These are phyloP conservation scores for Raphanus sativus DNA, from an alignment of 345 rosid species.

Conservation along the genomic window DNA sequence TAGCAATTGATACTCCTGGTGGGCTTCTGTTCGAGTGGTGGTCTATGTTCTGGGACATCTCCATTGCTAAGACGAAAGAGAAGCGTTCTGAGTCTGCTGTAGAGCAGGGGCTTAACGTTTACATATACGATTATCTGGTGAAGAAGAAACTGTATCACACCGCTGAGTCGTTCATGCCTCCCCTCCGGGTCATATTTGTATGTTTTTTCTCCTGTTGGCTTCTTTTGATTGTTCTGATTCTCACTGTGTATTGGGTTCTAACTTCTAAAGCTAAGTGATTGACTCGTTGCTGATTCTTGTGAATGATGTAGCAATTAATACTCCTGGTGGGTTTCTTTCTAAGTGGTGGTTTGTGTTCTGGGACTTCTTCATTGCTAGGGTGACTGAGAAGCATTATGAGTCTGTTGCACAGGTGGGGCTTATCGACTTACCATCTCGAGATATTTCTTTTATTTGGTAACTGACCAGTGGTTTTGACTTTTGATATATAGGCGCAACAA, in stretches of 20 bases:
- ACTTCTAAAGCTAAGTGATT: neutral
- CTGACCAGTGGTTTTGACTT: conserved; percentile 13
- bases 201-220: neutral
- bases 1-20: neutral
- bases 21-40: neutral
- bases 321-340: conserved; percentile 96
- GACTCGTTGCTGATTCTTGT: neutral
- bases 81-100: neutral
- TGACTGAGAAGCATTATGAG: conserved; percentile 89
- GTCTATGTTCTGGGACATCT: neutral
- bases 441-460: neutral
- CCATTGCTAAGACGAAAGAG: neutral
- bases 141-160: conserved; percentile 81
- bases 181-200: conserved; percentile 87
- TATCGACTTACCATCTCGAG: neutral
- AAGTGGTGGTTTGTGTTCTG: conserved; percentile 99
- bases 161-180: conserved; percentile 85
- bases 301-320: conserved; percentile 78
- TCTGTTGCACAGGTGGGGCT: conserved; percentile 78
- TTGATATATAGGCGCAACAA: conserved; percentile 64
- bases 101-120: conserved; percentile 79
- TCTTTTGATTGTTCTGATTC: neutral
- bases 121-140: conserved; percentile 89
- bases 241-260: neutral
- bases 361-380: conserved; percentile 92